These are phyloP conservation scores for Thelonectria discophora DNA, from an alignment of 2,329 filamentous ascomycete genomes.

Conservation along the genomic window DNA sequence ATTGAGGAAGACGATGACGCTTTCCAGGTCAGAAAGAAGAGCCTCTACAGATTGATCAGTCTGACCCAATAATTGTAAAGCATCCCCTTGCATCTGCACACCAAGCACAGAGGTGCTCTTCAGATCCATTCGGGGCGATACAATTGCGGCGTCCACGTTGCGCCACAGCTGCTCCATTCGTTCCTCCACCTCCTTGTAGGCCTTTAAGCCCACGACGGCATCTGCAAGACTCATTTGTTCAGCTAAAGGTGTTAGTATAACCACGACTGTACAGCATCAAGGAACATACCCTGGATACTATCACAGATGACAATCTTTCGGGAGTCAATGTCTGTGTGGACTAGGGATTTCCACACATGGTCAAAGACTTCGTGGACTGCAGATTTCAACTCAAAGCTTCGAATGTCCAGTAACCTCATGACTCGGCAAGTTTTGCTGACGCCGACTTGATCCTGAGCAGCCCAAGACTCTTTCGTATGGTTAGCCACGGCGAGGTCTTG, in stretches of 20 bases:
- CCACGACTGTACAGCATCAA: not conserved
- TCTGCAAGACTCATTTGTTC: constrained; percentile 63
- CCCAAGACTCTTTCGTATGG: constrained; percentile 60
- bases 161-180: constrained; percentile 69
- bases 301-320: constrained; percentile 65
- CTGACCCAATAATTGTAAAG: constrained; percentile 54
- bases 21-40: constrained; percentile 63
- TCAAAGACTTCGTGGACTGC: constrained; percentile 73
- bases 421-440: constrained; percentile 69
- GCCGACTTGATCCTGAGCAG: constrained; percentile 66
- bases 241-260: constrained; percentile 47
- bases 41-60: constrained; percentile 57
- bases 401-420: constrained; percentile 70
- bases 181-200: constrained; percentile 69
- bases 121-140: constrained; percentile 66
- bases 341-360: constrained; percentile 74
- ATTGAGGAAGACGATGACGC: constrained; percentile 61
- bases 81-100: constrained; percentile 54
- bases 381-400: constrained; percentile 71
- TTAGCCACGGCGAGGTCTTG: constrained; percentile 27
- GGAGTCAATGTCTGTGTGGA: constrained; percentile 67
- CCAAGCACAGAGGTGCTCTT: constrained; percentile 47
- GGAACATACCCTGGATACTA: constrained; percentile 57
- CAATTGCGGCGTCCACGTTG: constrained; percentile 67
- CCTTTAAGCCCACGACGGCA: constrained; percentile 64